These are phyloP conservation scores for Marasmius tenuissimus DNA, from an alignment of 1,284 basidiomycete genomes.

Conservation along the genomic window DNA sequence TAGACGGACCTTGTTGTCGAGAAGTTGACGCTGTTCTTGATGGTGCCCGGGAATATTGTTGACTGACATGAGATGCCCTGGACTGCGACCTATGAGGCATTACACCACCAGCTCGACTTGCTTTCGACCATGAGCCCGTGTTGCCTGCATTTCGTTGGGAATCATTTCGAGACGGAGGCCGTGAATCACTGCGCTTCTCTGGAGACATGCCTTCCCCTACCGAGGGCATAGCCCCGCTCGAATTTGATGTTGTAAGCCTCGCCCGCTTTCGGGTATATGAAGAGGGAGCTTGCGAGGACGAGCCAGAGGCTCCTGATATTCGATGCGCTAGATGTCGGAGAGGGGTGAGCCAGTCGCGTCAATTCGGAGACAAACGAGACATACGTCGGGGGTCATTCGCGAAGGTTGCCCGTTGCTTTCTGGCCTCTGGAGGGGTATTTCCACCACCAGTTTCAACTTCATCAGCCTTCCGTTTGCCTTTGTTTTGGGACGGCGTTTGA, in stretches of 20 bases:
- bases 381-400: slow-evolving; percentile 44
- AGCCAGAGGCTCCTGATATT: slow-evolving; percentile 39
- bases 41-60: slow-evolving; percentile 27
- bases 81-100: slow-evolving; percentile 21
- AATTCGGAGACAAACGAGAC: slow-evolving; percentile 17
- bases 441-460: slow-evolving; percentile 37
- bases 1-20: background rate
- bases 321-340: slow-evolving; percentile 36
- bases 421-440: slow-evolving; percentile 44
- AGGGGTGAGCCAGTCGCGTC: slow-evolving; percentile 3
- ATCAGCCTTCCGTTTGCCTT: slow-evolving; percentile 49
- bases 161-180: background rate
- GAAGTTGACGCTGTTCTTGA: slow-evolving; percentile 23
- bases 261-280: slow-evolving; percentile 70
- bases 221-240: slow-evolving; percentile 8
- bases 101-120: slow-evolving; percentile 25
- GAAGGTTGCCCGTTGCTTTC: slow-evolving; percentile 41
- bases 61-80: slow-evolving; percentile 14
- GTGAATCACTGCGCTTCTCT: background rate
- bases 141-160: slow-evolving; percentile 14
- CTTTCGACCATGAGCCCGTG: slow-evolving; percentile 54
- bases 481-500: slow-evolving; percentile 7
- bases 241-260: slow-evolving; percentile 49
- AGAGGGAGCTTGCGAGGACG: slow-evolving; percentile 55
- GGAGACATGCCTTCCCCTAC: slow-evolving; percentile 3